These are phyloP conservation scores for Themeda triandra DNA, from an alignment of 176 grass and related monocot genomes.

Conservation along the genomic window DNA sequence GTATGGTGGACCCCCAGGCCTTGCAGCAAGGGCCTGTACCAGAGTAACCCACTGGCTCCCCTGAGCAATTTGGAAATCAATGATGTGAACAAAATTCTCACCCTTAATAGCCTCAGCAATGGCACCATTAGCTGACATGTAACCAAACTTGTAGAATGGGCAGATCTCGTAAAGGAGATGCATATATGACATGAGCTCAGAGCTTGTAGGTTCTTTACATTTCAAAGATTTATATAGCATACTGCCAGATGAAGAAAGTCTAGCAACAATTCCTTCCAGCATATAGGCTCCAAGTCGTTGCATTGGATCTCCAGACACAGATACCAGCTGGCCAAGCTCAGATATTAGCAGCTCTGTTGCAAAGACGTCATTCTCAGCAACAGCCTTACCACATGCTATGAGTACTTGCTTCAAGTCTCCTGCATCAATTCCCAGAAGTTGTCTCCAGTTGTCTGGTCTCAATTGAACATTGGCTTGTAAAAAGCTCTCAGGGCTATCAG, in stretches of 20 bases:
- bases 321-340: slow-evolving; percentile 61
- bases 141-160: slow-evolving; percentile 80
- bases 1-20: slow-evolving; percentile 51
- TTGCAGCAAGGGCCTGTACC: slow-evolving; percentile 59
- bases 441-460: slow-evolving; percentile 51
- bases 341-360: slow-evolving; percentile 49
- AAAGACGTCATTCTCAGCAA: slow-evolving; percentile 41
- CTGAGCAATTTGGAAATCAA: slow-evolving; percentile 79
- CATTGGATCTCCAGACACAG: slow-evolving; percentile 63
- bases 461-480: slow-evolving; percentile 17
- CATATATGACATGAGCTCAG: slow-evolving; percentile 81
- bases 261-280: slow-evolving; percentile 74
- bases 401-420: slow-evolving; percentile 68
- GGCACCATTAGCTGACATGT: slow-evolving; percentile 74
- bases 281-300: slow-evolving; percentile 74
- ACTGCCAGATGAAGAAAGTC: slow-evolving; percentile 63
- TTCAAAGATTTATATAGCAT: slow-evolving; percentile 70
- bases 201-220: slow-evolving; percentile 75
- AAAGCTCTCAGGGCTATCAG: slow-evolving; percentile 41
- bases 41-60: slow-evolving; percentile 71
- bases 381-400: slow-evolving; percentile 59
- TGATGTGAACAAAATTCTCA: slow-evolving; percentile 64
- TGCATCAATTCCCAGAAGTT: slow-evolving; percentile 57
- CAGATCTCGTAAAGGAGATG: slow-evolving; percentile 63
- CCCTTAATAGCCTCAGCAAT: slow-evolving; percentile 73